Conservation (phyloP, 441 rosid species). For the Populus hybrid region DNA sequence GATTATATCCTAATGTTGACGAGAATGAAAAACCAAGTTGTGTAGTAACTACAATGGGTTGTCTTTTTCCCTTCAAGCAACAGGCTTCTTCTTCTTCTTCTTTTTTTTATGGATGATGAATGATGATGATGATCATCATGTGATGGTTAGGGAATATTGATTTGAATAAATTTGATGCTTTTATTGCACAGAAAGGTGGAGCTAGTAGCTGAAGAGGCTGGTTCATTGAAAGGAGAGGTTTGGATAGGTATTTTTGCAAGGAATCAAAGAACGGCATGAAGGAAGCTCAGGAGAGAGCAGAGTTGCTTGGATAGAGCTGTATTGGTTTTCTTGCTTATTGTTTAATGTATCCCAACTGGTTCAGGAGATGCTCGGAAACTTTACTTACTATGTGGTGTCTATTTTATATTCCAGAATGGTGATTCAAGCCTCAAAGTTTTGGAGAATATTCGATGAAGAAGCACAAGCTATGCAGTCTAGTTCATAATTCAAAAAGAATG, state of each 20-base stretch:
- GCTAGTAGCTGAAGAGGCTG: constrained; percentile 87
- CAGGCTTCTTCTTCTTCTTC: too few relatives aligned
- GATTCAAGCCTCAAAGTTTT: constrained; percentile 73
- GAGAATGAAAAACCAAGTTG: too few relatives aligned
- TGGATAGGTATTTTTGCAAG: constrained; percentile 63
- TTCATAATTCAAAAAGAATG: constrained; percentile 76
- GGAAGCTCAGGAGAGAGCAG: constrained; percentile 89
- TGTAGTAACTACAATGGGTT: too few relatives aligned
- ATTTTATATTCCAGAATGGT: constrained; percentile 52
- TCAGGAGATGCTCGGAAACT: background rate
- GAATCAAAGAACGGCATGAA: constrained; percentile 62
- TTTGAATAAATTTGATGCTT: background rate
- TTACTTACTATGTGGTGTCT: background rate
- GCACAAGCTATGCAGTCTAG: constrained; percentile 92
- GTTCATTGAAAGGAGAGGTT: constrained; percentile 67
- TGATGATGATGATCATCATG: background rate
- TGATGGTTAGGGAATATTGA: constrained; percentile 1
- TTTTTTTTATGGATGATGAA: background rate
- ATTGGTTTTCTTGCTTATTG: constrained; percentile 20
- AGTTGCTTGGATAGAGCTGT: constrained; percentile 84
- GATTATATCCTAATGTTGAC: too few relatives aligned
- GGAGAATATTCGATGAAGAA: constrained; percentile 90
- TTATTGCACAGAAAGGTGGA: constrained; percentile 70
- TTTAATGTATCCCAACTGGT: background rate
- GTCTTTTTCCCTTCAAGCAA: too few relatives aligned